phyloP scores from a whole-genome alignment of 306 rosid species.

The Cyclanthera cordifolia region DNA sequence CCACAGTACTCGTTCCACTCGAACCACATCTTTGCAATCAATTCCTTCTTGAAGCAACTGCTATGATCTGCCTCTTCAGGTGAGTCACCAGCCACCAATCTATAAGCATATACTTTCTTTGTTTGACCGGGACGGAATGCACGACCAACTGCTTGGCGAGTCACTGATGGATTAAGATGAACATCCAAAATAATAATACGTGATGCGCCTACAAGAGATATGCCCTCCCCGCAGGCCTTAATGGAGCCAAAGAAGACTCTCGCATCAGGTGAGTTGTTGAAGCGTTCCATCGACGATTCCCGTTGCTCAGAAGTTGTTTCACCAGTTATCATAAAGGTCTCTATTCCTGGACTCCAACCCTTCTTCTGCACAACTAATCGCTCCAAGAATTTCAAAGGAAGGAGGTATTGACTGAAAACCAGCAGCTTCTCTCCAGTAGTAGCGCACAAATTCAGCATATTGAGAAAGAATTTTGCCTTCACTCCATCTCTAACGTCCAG shows the following conservation, averaged over 20 bases:
- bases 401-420: conserved; percentile 87
- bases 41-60: conserved; percentile 67
- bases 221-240: conserved; percentile 98
- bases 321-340: conserved; percentile 75
- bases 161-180: conserved; percentile 84
- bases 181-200: conserved; percentile 69
- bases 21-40: conserved; percentile 86
- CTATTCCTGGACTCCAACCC: conserved; percentile 66
- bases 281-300: conserved; percentile 69
- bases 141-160: conserved; percentile 94
- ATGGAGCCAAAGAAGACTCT: conserved; percentile 87
- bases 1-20: conserved; percentile 87
- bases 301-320: conserved; percentile 60
- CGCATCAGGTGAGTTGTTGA: conserved; percentile 62
- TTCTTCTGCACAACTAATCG: conserved; percentile 46
- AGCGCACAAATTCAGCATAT: conserved; percentile 49
- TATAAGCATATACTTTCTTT: conserved; percentile 55
- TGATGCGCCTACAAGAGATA: conserved; percentile 91
- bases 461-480: conserved; percentile 63
- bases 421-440: conserved; percentile 66
- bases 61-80: conserved; percentile 72
- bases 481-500: conserved; percentile 61
- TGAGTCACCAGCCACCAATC: conserved; percentile 68
- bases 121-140: conserved; percentile 89
- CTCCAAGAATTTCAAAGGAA: conserved; percentile 71